Percentiles rank a stretch among this genome's conserved stretches.
Evolutionary conservation across 1,284 basidiomycete species (phyloP).

Genomic region (Apiotrichum siamense): DNA sequence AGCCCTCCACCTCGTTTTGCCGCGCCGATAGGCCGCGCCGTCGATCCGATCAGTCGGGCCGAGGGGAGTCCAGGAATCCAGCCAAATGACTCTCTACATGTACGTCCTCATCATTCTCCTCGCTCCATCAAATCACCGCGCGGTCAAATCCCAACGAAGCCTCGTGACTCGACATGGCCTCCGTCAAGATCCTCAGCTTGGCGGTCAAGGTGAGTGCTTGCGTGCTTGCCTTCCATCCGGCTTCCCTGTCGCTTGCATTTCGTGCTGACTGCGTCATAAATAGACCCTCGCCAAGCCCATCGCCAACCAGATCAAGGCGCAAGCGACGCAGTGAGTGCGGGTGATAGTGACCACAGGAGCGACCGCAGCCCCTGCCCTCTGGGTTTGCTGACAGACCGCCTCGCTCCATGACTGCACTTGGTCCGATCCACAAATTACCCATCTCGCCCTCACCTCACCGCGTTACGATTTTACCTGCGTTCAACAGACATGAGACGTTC

Average conservation of each 20-base stretch:
- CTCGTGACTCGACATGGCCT: conserved; percentile 52
- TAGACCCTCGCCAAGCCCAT: conserved; percentile 83
- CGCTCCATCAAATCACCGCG: too few relatives aligned
- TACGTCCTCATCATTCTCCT: too few relatives aligned
- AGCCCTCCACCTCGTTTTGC: too few relatives aligned
- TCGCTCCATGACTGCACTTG: too few relatives aligned
- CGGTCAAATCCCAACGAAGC: neutral
- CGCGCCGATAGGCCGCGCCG: too few relatives aligned
- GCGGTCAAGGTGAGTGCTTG: conserved; percentile 60
- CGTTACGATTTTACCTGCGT: neutral
- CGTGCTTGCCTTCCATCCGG: too few relatives aligned
- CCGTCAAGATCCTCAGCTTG: conserved; percentile 61
- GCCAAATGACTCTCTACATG: too few relatives aligned
- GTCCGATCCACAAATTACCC: neutral
- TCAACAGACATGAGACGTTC: conserved; percentile 70
- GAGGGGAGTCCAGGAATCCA: too few relatives aligned
- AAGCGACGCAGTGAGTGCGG: conserved; percentile 64
- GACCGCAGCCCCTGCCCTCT: too few relatives aligned
- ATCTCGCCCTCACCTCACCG: neutral
- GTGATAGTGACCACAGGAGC: neutral
- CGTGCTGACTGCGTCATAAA: neutral
- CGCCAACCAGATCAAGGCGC: conserved; percentile 63
- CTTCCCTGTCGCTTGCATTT: too few relatives aligned
- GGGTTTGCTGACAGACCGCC: too few relatives aligned
- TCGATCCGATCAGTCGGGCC: too few relatives aligned